Evolutionary conservation across 345 rosid species (phyloP), one percentile per base, ranked within the genome.

Genomic region (Fremontodendron californicum): DNA sequence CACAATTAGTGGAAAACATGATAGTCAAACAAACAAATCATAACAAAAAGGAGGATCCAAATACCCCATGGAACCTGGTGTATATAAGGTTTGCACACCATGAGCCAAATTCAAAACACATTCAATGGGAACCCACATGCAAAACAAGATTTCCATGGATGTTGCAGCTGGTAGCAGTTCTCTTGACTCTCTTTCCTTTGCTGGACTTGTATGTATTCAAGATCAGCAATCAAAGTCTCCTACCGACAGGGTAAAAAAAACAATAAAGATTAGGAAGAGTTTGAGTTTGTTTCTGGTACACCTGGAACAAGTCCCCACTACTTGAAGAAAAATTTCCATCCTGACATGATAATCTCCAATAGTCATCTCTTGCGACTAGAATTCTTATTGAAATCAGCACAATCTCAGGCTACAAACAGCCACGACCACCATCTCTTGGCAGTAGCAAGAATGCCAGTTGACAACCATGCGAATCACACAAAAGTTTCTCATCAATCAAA

Each of bases 121-220:
- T 19, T 35, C 73, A 52, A 85, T 78, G 91, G 88, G 78, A 75
- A 23, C 75, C 57, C 61, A 19, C 71, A 35, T 1, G 74, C 77
- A 31, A 58, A 81, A 80, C 77, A 80, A 51, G 80, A 72, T 82
- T 16, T 48, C 85, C n/a, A 37, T 60, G 37, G 83, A 83, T 29
- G 78, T 64, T 48, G 75, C 81, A 39, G 82, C 85, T 9, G 88
- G 81, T 51, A 46, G 31, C 19, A 23, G 16, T 63, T 75, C 78
- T 31, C 12, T 46, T 23, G 80, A 84, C 48, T 83, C 88, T 21
- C 86, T 78, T 65, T 85, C 87, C 62, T 86, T 86, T 46, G 55
- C 91, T 63, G 80, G 84, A 69, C 82, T 84, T 62, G 77, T 79
- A 29, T 80, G 86, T 25, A 39, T 75, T 85, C 84, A 86, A 78